Percentiles rank a stretch among this genome's conserved stretches.
These are phyloP conservation scores for Talaromyces sp. DNA, from an alignment of 2,329 filamentous ascomycete genomes.

Conservation along the genomic window DNA sequence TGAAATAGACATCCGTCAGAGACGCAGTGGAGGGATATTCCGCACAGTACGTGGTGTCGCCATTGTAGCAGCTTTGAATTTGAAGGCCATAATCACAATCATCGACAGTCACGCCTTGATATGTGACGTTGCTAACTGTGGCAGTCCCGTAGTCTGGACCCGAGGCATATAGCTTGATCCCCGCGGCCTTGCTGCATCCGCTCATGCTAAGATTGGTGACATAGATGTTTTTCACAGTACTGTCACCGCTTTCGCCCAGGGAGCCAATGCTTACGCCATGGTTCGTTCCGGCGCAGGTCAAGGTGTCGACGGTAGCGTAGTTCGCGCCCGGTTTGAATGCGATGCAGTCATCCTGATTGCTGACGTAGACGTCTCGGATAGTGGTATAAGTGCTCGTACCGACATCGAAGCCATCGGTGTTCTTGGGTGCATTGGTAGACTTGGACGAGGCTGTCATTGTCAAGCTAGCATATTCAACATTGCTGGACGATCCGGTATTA, in stretches of 20 bases:
- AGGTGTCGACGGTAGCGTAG: conserved; percentile 39
- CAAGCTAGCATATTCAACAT: conserved; percentile 38
- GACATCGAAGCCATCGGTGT: conserved; percentile 47
- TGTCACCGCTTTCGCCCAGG: conserved; percentile 39
- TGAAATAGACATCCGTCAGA: conserved; percentile 36
- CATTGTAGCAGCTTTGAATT: conserved; percentile 46
- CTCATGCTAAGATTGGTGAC: conserved; percentile 42
- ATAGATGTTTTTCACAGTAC: conserved; percentile 44
- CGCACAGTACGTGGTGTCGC: conserved; percentile 35
- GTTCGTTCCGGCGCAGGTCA: conserved; percentile 44
- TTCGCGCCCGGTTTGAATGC: conserved; percentile 44
- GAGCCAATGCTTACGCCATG: conserved; percentile 50
- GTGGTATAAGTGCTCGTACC: conserved; percentile 38
- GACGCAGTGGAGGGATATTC: conserved; percentile 33
- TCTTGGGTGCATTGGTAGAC: conserved; percentile 38
- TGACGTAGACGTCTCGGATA: conserved; percentile 35
- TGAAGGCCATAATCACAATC: conserved; percentile 45
- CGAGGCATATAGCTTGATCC: conserved; percentile 47
- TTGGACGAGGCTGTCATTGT: conserved; percentile 40
- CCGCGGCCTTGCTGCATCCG: conserved; percentile 43
- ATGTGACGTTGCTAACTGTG: conserved; percentile 44
- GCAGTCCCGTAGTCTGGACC: conserved; percentile 37
- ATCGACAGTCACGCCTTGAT: conserved; percentile 35
- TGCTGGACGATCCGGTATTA: conserved; percentile 34
- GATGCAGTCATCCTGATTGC: conserved; percentile 46